phyloP scores from a whole-genome alignment of 129 eudicot species.

The Erigeron canadensis region DNA sequence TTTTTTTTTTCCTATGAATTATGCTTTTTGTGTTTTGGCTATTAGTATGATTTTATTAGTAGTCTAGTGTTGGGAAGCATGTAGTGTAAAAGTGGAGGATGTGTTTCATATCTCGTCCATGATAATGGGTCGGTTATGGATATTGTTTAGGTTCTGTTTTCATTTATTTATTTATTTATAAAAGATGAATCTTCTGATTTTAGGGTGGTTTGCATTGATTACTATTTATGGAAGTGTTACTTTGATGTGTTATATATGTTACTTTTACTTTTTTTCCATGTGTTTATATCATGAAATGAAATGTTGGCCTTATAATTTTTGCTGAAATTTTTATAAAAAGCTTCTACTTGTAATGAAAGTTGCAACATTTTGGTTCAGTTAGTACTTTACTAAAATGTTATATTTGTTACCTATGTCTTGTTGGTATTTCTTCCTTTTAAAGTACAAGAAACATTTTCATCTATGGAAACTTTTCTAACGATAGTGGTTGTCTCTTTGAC shows the following conservation, averaged over 20 bases:
- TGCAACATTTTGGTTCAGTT: slow-evolving; percentile 10
- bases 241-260: slow-evolving; percentile 19
- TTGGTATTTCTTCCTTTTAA: neutral
- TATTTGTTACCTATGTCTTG: neutral
- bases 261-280: neutral
- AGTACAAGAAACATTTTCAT: neutral
- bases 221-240: slow-evolving; percentile 5
- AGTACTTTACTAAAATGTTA: neutral
- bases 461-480: slow-evolving; percentile 4
- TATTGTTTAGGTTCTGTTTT: neutral
- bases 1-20: neutral
- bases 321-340: slow-evolving; percentile 8
- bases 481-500: neutral
- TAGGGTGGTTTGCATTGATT: slow-evolving; percentile 21
- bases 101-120: too few species aligned
- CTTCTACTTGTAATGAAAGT: neutral
- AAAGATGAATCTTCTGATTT: slow-evolving; percentile 22
- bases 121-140: too few species aligned
- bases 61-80: neutral
- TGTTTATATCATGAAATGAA: slow-evolving; percentile 11
- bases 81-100: too few species aligned
- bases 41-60: slow-evolving; percentile 18
- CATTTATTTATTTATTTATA: neutral
- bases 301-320: neutral
- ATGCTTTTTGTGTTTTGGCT: neutral